Evolutionary conservation across 2,329 filamentous ascomycete genomes (phyloP), one percentile per base, ranked within the genome.

Genomic region (Curvularia verruculosa): DNA sequence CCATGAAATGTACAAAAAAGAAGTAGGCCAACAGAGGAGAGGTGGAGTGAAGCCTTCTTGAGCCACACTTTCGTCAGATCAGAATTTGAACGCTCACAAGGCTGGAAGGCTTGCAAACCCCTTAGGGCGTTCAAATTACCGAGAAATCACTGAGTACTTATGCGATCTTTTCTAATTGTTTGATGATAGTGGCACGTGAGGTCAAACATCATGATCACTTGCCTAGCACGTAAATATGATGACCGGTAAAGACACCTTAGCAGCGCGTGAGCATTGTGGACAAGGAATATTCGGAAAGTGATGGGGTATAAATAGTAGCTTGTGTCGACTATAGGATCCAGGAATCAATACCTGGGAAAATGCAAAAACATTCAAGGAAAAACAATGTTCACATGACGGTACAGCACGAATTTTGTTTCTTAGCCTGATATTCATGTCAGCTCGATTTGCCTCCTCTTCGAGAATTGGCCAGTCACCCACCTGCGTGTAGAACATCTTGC

Each of bases 401-500:
- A 68, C 84, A 86, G 77, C 84, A 86, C 21, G 82, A 83, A 69
- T 86, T 86, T 72, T 86, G 84, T 75, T 86, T 85, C 78, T 86
- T 85, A 23, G 84, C 84, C 76, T 81, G 53, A 4, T 23, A 55
- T 13, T 3, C 34, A 31, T 29, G 24, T n/a, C 8, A 28, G 54
- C 5, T 62, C 21, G 26, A 29, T 26, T 28, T 6, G 5, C 9
- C 36, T 10, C 34, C 3, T 26, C n/a, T 13, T 9, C 26, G 12
- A 12, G 5, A 8, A 15, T 13, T 12, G 21, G 13, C 10, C 9
- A n/a, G 18, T 9, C 23, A 80, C 83, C 69, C 78, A 89, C 89
- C 78, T 85, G 83, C 40, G 84, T 92, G 78, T 98, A 98, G 78
- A 99, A 99, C 89, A 96, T 94, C 85, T 96, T 98, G 81, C 92